phyloP scores from a whole-genome alignment of 1,284 basidiomycete species.

The Rhodotorula sp. region DNA sequence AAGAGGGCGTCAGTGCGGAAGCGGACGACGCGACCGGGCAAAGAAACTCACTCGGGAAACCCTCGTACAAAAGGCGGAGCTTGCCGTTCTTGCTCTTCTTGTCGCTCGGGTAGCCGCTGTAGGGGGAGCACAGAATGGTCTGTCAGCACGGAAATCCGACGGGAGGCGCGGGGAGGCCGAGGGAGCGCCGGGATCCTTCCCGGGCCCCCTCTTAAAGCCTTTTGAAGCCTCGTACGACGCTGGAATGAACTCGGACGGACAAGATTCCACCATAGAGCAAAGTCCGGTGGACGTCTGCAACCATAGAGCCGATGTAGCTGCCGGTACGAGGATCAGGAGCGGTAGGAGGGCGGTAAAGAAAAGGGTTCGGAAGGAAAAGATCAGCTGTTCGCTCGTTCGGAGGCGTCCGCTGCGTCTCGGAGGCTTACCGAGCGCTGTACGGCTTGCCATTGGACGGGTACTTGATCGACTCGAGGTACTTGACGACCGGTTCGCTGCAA shows the following conservation, averaged over 20 bases:
- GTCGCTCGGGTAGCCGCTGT: slow-evolving; percentile 78
- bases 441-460: slow-evolving; percentile 63
- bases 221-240: not conserved
- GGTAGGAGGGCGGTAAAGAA: not conserved
- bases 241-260: not conserved
- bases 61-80: slow-evolving; percentile 94
- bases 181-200: not conserved
- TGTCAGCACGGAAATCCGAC: not conserved
- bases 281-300: slow-evolving; percentile 91
- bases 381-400: too few species aligned
- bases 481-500: slow-evolving; percentile 4
- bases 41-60: slow-evolving; percentile 64
- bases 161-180: too few species aligned
- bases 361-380: too few species aligned
- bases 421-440: slow-evolving; percentile 62
- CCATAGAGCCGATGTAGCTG: slow-evolving; percentile 98
- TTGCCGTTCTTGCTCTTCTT: slow-evolving; percentile 97
- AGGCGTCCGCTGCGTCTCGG: too few species aligned
- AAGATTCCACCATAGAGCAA: slow-evolving; percentile 98
- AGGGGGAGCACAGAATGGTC: too few species aligned
- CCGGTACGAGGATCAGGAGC: too few species aligned
- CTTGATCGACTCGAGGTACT: slow-evolving; percentile 93
- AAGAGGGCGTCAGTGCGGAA: slow-evolving; percentile 64
- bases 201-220: too few species aligned
- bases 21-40: slow-evolving; percentile 61